phyloP scores from a whole-genome alignment of 768 basidiomycete species.

The Tylopilus sp. region DNA sequence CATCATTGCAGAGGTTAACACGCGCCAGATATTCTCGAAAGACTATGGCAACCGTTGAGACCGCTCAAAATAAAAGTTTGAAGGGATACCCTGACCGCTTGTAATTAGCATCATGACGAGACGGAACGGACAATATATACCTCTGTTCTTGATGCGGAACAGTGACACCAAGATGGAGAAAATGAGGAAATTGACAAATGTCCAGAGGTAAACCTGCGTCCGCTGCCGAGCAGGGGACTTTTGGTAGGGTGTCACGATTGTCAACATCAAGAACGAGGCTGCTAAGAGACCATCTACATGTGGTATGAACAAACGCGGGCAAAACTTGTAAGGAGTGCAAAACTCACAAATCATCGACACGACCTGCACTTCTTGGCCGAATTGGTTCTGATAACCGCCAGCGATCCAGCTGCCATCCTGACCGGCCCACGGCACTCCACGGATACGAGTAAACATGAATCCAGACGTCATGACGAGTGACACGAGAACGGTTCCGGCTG shows the following conservation, averaged over 20 bases:
- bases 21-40: neutral
- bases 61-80: slow-evolving; percentile 62
- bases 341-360: slow-evolving; percentile 78
- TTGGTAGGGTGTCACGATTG: slow-evolving; percentile 76
- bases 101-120: neutral
- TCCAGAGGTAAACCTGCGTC: slow-evolving; percentile 87
- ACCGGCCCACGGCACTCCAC: slow-evolving; percentile 67
- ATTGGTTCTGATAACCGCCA: slow-evolving; percentile 84
- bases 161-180: slow-evolving; percentile 85
- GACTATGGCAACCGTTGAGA: too few species aligned
- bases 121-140: slow-evolving; percentile 36
- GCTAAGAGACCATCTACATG: slow-evolving; percentile 78
- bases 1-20: slow-evolving; percentile 2
- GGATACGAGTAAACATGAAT: slow-evolving; percentile 95
- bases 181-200: slow-evolving; percentile 71
- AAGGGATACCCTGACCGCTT: slow-evolving; percentile 67
- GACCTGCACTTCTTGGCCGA: slow-evolving; percentile 90
- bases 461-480: slow-evolving; percentile 87
- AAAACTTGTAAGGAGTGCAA: neutral
- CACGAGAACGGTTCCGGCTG: slow-evolving; percentile 53
- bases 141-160: slow-evolving; percentile 89
- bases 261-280: slow-evolving; percentile 75
- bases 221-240: slow-evolving; percentile 72
- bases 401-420: slow-evolving; percentile 78
- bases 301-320: slow-evolving; percentile 1